Base-by-base conservation (phyloP, 106 monocot species). In the Amphibolis antarctica region DNA sequence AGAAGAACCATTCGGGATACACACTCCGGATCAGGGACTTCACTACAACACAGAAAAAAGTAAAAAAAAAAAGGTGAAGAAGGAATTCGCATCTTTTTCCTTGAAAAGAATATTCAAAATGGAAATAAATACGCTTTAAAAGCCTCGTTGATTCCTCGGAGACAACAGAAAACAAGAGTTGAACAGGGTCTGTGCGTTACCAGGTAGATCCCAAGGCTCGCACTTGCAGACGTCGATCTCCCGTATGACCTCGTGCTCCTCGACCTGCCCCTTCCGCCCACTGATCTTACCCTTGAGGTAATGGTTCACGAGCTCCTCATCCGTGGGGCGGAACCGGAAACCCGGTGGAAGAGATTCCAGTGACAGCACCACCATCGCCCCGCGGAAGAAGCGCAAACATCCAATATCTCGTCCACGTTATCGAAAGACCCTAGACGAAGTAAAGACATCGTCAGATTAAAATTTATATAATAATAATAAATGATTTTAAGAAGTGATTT, bases 161-260 rank as follows among this genome's bases (percentile, higher is more conserved):
- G n/a, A n/a, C n/a, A n/a, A n/a, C n/a, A n/a, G n/a, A n/a, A n/a
- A n/a, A 11, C 2, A 58, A 42, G 42, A 61, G 60, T 5, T 21
- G 42, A n/a, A 21, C 7, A 18, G 10, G 66, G 57, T 19, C 10
- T 17, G 46, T 12, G 23, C 47, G 3, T 0, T 77, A 80, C 84
- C 77, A 0, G 88, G 88, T 12, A 88, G 84, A 54, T 88, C 88
- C 88, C 88, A 88, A 0, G 88, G 88, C 74, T 88, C 88, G 71
- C 78, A 81, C 78, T 84, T 84, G 84, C 81, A 88, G 59, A 88
- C 84, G 62, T 88, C 88, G 64, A 88, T 63, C 65, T 84, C 88
- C 30, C 76, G 81, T 43, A 88, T 88, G 67, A 88, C 78, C 22
- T 81, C 79, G 29, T 64, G 23, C 15, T 79, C 78, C 22, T 81